Percentiles rank a stretch among this genome's conserved stretches.
These are phyloP conservation scores for Mycoemilia scoparia DNA, from an alignment of 192 early-diverging fungal species.

Conservation along the genomic window DNA sequence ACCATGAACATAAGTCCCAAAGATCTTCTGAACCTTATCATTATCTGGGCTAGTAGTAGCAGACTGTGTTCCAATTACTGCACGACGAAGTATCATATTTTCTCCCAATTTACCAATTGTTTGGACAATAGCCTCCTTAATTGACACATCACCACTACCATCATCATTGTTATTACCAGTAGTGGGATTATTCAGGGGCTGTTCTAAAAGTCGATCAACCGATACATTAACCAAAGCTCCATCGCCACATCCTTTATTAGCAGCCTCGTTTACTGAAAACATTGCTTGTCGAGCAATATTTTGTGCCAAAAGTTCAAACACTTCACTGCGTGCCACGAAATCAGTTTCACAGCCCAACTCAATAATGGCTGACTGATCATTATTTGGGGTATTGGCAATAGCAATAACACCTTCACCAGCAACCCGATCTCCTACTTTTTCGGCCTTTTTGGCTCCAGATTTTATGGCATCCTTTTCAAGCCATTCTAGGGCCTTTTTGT, in stretches of 20 bases:
- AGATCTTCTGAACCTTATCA: too few species aligned
- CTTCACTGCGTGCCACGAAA: constrained; percentile 73
- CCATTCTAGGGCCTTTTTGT: constrained; percentile 62
- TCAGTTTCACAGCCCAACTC: constrained; percentile 83
- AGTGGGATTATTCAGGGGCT: neutral
- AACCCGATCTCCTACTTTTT: constrained; percentile 59
- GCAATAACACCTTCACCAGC: constrained; percentile 57
- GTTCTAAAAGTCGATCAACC: constrained; percentile 1
- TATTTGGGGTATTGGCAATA: constrained; percentile 23
- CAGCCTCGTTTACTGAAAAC: too few species aligned
- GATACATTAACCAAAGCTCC: too few species aligned
- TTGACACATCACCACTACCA: constrained; percentile 15
- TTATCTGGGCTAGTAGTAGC: constrained; percentile 1
- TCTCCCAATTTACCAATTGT: constrained; percentile 76
- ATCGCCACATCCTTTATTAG: too few species aligned
- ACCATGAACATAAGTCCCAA: constrained; percentile 58
- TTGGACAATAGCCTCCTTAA: constrained; percentile 48
- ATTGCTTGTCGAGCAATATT: constrained; percentile 9
- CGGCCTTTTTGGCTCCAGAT: constrained; percentile 56
- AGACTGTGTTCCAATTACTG: constrained; percentile 7
- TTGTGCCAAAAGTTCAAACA: constrained; percentile 55
- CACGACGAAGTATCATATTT: constrained; percentile 65
- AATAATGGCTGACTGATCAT: constrained; percentile 38
- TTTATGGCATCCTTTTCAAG: constrained; percentile 51
- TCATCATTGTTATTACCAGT: neutral